A percentile compares a stretch with the other conserved stretches of the same genome.
Conservation (phyloP, 106 monocot genomes). For the Dendrobium chrysotoxum region DNA sequence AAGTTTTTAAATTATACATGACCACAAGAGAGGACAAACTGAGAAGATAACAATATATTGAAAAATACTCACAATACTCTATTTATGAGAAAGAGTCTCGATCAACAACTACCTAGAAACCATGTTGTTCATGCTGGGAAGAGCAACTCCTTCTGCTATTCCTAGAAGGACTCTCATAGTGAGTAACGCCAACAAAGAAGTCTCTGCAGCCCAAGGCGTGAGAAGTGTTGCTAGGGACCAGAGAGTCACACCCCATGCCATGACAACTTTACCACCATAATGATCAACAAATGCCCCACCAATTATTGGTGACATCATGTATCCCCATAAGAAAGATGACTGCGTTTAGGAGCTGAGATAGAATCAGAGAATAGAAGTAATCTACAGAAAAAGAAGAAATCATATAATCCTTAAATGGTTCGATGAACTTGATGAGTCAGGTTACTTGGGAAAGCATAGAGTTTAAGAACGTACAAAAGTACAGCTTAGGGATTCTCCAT, state of each 20-base stretch:
- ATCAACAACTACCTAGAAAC: constrained; percentile 46
- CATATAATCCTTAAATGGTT: not conserved
- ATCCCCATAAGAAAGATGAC: constrained; percentile 99
- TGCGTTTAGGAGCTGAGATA: constrained; percentile 30
- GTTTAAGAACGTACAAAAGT: not conserved
- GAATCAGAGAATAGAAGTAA: constrained; percentile 19
- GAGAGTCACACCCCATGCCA: constrained; percentile 82
- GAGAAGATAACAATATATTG: not conserved
- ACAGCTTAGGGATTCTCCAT: not conserved
- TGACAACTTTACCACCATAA: constrained; percentile 87
- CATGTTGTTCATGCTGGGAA: constrained; percentile 98
- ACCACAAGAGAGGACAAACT: not conserved
- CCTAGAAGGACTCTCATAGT: constrained; percentile 69
- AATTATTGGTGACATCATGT: constrained; percentile 78
- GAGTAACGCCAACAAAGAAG: constrained; percentile 60
- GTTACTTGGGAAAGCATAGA: not conserved
- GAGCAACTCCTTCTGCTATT: constrained; percentile 88
- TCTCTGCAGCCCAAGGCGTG: constrained; percentile 84
- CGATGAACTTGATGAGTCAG: not conserved
- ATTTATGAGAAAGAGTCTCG: not conserved
- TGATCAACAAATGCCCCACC: constrained; percentile 86
- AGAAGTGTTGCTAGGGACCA: constrained; percentile 97
- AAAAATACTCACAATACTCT: not conserved
- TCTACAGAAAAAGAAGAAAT: not conserved
- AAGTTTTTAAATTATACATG: not conserved